Percentiles rank a stretch among this genome's conserved stretches.
Evolutionary conservation across 2,329 filamentous ascomycete genomes (phyloP).

Genomic region (Penicillium carneum): DNA sequence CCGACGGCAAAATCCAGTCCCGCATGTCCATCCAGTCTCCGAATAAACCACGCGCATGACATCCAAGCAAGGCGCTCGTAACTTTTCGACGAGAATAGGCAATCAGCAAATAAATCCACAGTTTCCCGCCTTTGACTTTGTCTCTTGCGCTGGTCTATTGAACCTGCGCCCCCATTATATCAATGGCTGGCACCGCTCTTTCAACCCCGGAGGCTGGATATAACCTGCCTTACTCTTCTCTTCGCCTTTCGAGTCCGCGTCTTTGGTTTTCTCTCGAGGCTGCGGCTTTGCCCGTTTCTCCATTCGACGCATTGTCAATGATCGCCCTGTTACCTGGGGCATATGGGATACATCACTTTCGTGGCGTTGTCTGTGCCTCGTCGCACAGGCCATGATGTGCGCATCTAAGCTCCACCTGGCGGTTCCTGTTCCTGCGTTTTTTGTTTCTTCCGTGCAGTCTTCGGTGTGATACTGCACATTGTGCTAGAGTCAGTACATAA

Average conservation of each 20-base stretch:
- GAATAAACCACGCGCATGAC: slow-evolving; percentile 12
- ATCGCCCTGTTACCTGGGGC: background rate
- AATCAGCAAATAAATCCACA: background rate
- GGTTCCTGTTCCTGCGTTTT: slow-evolving; percentile 9
- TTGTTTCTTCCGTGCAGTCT: background rate
- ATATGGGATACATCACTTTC: slow-evolving; percentile 29
- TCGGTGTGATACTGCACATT: slow-evolving; percentile 30
- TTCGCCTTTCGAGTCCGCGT: background rate
- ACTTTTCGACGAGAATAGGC: background rate
- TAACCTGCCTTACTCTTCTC: background rate
- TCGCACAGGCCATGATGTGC: slow-evolving; percentile 29
- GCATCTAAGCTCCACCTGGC: slow-evolving; percentile 27
- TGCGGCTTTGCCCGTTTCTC: background rate
- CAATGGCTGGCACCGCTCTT: slow-evolving; percentile 1
- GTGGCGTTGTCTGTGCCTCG: slow-evolving; percentile 27
- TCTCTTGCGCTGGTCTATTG: background rate
- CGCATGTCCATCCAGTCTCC: slow-evolving; percentile 11
- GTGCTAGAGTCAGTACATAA: background rate
- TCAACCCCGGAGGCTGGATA: slow-evolving; percentile 2
- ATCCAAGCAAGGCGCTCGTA: slow-evolving; percentile 15
- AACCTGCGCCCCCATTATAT: slow-evolving; percentile 1
- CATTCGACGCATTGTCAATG: slow-evolving; percentile 6
- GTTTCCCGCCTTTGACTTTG: background rate
- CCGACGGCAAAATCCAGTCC: background rate
- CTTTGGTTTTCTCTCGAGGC: background rate